These are phyloP conservation scores for Verticillium alfalfae DNA, from an alignment of 2,329 filamentous ascomycete genomes.

Conservation along the genomic window DNA sequence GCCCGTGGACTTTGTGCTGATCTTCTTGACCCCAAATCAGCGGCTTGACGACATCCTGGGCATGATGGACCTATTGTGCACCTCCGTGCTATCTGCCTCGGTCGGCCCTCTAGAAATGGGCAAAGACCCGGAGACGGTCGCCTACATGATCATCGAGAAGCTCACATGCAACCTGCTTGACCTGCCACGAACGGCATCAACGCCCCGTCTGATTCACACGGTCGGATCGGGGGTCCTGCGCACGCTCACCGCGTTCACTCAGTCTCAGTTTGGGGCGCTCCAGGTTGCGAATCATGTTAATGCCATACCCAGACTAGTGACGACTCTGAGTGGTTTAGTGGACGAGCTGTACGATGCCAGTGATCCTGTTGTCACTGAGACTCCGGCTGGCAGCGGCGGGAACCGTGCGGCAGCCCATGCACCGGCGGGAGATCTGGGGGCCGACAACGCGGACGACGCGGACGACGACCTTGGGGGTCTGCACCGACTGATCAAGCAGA, in stretches of 20 bases:
- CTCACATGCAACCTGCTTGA: constrained; percentile 60
- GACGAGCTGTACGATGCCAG: constrained; percentile 62
- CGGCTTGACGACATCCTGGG: constrained; percentile 55
- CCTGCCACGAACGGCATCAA: constrained; percentile 36
- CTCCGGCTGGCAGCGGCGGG: background rate
- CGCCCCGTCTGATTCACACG: constrained; percentile 31
- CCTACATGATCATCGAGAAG: constrained; percentile 50
- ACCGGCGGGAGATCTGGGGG: background rate
- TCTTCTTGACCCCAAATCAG: constrained; percentile 64
- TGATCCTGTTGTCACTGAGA: constrained; percentile 1
- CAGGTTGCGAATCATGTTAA: constrained; percentile 64
- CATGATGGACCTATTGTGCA: constrained; percentile 61
- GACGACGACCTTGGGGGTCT: constrained; percentile 17
- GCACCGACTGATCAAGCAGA: constrained; percentile 41
- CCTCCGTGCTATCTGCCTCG: constrained; percentile 56
- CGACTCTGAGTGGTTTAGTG: constrained; percentile 58
- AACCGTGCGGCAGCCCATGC: background rate
- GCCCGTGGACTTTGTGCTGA: constrained; percentile 59
- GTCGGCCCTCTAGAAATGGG: constrained; percentile 59
- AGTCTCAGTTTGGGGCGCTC: constrained; percentile 54
- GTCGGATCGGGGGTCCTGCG: constrained; percentile 42
- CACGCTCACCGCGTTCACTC: constrained; percentile 55
- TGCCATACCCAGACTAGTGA: constrained; percentile 69
- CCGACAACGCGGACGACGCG: background rate
- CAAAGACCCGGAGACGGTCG: constrained; percentile 35